A percentile compares a stretch with the other conserved stretches of the same genome.
phyloP scores from a whole-genome alignment of 352 stramenopile species.

The Pseudoperonospora humuli region DNA sequence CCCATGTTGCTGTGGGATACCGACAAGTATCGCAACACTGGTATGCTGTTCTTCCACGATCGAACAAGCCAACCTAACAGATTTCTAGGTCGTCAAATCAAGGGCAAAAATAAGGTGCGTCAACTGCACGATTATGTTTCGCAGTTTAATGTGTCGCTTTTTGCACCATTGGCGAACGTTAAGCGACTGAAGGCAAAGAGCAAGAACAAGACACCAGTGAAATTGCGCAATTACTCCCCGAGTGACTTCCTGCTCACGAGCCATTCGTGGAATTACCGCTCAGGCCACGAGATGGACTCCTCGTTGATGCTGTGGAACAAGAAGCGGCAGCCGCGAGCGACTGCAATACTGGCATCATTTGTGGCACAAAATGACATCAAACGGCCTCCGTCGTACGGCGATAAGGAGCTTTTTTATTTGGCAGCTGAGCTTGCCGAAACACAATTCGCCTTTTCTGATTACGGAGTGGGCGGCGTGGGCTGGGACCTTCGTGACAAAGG shows the following conservation, averaged over 20 bases:
- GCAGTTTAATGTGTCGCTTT: slow-evolving; percentile 41
- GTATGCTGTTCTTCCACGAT: slow-evolving; percentile 55
- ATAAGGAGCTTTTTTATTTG: slow-evolving; percentile 78
- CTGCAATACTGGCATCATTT: slow-evolving; percentile 53
- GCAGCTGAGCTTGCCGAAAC: slow-evolving; percentile 62
- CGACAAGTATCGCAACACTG: slow-evolving; percentile 39
- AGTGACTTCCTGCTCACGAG: slow-evolving; percentile 49
- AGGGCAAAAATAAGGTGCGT: slow-evolving; percentile 19
- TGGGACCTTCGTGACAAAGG: slow-evolving; percentile 28
- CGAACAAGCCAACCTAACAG: slow-evolving; percentile 31
- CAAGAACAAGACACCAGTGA: slow-evolving; percentile 17
- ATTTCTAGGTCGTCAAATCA: slow-evolving; percentile 34
- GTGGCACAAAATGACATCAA: slow-evolving; percentile 31
- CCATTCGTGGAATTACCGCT: slow-evolving; percentile 55
- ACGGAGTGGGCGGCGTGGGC: slow-evolving; percentile 45
- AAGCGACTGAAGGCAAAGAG: slow-evolving; percentile 17
- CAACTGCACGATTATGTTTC: slow-evolving; percentile 46
- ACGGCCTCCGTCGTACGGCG: slow-evolving; percentile 44
- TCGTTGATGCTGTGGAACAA: slow-evolving; percentile 76
- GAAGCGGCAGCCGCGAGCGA: slow-evolving; percentile 50
- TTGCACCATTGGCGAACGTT: slow-evolving; percentile 29
- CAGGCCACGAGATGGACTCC: slow-evolving; percentile 68
- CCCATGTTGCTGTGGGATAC: slow-evolving; percentile 47
- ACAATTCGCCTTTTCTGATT: slow-evolving; percentile 60
- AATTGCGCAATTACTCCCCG: slow-evolving; percentile 34